A percentile compares a stretch with the other conserved stretches of the same genome.
These are phyloP conservation scores for Asterophora lycoperdoides DNA, from an alignment of 768 basidiomycete species.

Conservation along the genomic window DNA sequence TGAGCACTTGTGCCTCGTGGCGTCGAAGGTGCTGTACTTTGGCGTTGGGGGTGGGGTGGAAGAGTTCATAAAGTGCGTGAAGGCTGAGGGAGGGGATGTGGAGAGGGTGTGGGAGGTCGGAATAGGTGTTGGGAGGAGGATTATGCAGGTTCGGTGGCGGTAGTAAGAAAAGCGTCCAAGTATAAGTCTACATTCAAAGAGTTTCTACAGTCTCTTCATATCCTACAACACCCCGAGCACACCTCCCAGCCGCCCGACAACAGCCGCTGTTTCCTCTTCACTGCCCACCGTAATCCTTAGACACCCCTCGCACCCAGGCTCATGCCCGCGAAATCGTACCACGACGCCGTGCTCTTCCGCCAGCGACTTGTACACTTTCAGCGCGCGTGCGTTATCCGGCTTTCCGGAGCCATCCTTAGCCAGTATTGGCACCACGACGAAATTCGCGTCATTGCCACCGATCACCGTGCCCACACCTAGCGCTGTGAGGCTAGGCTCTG, in stretches of 20 bases:
- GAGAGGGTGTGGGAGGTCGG: conserved; percentile 62
- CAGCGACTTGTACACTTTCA: conserved; percentile 68
- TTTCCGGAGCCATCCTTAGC: conserved; percentile 35
- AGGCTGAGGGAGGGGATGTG: conserved; percentile 40
- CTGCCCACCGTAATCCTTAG: conserved; percentile 88
- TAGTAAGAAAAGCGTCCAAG: too few species aligned
- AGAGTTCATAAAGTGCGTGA: conserved; percentile 63
- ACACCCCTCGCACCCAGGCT: conserved; percentile 83
- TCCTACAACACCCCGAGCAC: conserved; percentile 34
- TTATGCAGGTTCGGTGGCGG: conserved; percentile 61
- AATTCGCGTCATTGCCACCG: conserved; percentile 88
- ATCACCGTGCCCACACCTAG: conserved; percentile 64
- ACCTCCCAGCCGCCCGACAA: conserved; percentile 51
- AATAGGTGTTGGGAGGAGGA: conserved; percentile 66
- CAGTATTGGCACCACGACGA: conserved; percentile 77
- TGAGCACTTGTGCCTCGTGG: conserved; percentile 61
- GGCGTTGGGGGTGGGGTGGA: conserved; percentile 88
- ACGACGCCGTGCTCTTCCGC: conserved; percentile 88
- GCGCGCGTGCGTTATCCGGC: conserved; percentile 60
- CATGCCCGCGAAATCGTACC: conserved; percentile 83
- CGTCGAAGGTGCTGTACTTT: conserved; percentile 91
- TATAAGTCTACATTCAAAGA: too few species aligned
- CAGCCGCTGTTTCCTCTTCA: conserved; percentile 64
- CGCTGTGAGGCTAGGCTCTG: conserved; percentile 29
- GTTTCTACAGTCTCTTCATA: too few species aligned